phyloP scores from a whole-genome alignment of 176 grass and related monocot species.

The Triticum turgidum region DNA sequence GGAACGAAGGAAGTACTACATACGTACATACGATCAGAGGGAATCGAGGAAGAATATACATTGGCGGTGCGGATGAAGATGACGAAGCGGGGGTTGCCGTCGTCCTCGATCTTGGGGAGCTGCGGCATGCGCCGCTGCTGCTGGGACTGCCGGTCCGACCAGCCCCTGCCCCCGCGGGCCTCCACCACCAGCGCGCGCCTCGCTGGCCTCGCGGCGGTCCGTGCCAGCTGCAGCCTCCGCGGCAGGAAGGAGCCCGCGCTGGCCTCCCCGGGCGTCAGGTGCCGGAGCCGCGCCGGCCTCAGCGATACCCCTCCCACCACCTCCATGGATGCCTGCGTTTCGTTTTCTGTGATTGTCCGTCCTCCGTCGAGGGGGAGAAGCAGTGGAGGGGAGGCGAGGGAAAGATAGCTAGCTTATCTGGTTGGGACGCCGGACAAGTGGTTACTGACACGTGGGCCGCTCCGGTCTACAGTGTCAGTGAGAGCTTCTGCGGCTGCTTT shows the following conservation, averaged over 20 bases:
- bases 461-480: not conserved
- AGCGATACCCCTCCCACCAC: constrained; percentile 50
- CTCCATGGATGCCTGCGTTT: constrained; percentile 46
- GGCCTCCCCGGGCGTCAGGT: not conserved
- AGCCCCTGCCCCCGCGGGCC: constrained; percentile 54
- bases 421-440: not conserved
- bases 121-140: constrained; percentile 43
- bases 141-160: constrained; percentile 55
- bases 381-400: constrained; percentile 23
- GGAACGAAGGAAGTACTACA: too few species aligned
- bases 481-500: not conserved
- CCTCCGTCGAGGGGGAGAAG: constrained; percentile 26
- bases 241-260: constrained; percentile 1
- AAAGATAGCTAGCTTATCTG: constrained; percentile 38
- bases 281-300: constrained; percentile 29
- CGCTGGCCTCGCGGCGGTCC: constrained; percentile 9
- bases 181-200: constrained; percentile 61
- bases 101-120: constrained; percentile 83
- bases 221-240: constrained; percentile 34
- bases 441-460: not conserved
- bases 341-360: not conserved
- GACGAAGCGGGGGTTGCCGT: constrained; percentile 87
- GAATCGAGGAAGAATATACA: constrained; percentile 27
- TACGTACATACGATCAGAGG: not conserved
- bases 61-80: constrained; percentile 91